These are phyloP conservation scores for Lecanicillium sp. DNA, from an alignment of 2,329 filamentous ascomycete species.

Conservation along the genomic window DNA sequence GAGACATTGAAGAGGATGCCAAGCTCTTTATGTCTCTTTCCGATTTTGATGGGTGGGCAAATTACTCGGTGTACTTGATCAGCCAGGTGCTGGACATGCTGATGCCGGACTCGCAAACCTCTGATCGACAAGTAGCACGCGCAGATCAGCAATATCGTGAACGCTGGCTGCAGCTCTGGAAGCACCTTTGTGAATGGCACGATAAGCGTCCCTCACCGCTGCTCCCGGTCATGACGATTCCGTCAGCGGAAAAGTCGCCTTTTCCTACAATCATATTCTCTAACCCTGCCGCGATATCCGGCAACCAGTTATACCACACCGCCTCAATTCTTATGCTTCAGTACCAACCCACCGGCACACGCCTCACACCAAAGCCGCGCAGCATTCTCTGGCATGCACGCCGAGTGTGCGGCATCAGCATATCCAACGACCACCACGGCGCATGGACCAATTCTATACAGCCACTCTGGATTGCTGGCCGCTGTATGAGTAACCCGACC, in stretches of 20 bases:
- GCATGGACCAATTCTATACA: slow-evolving; percentile 46
- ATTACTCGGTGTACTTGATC: slow-evolving; percentile 39
- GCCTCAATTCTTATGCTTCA: slow-evolving; percentile 43
- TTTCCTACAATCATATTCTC: slow-evolving; percentile 43
- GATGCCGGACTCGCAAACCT: slow-evolving; percentile 9
- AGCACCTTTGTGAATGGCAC: slow-evolving; percentile 32
- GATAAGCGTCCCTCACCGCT: slow-evolving; percentile 25
- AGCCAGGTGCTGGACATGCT: slow-evolving; percentile 34
- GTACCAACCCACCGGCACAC: slow-evolving; percentile 28
- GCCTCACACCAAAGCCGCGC: slow-evolving; percentile 29
- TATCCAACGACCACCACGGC: slow-evolving; percentile 42
- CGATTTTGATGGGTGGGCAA: slow-evolving; percentile 38
- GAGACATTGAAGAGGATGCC: slow-evolving; percentile 20
- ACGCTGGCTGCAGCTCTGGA: slow-evolving; percentile 29
- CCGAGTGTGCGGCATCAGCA: slow-evolving; percentile 43
- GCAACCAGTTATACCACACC: slow-evolving; percentile 47
- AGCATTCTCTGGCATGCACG: slow-evolving; percentile 43
- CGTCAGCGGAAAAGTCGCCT: slow-evolving; percentile 32
- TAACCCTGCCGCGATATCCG: slow-evolving; percentile 42
- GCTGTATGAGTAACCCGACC: slow-evolving; percentile 38
- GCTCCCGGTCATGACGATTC: slow-evolving; percentile 25
- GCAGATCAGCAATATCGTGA: slow-evolving; percentile 12
- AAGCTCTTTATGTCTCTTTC: slow-evolving; percentile 24
- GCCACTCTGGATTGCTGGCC: slow-evolving; percentile 44
- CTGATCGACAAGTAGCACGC: no score